phyloP scores from a whole-genome alignment of 2,329 filamentous ascomycete genomes.

The Sclerotiophoma versabilis region DNA sequence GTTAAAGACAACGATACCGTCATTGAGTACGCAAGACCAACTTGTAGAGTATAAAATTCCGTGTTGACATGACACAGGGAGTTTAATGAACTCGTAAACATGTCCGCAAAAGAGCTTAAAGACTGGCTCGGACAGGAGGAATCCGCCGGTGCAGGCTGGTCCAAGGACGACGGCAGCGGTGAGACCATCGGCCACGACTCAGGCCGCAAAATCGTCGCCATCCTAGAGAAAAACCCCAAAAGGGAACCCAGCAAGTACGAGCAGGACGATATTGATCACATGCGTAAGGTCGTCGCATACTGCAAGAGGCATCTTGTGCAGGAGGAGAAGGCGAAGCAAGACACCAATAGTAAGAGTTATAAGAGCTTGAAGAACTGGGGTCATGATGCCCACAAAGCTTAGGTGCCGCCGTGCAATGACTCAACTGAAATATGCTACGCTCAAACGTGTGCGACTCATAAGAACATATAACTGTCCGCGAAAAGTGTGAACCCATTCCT shows the following conservation, averaged over 20 bases:
- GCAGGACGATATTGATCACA: conserved; percentile 64
- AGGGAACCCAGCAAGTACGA: conserved; percentile 65
- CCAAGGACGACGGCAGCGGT: conserved; percentile 60
- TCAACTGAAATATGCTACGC: not conserved
- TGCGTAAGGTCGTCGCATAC: conserved; percentile 69
- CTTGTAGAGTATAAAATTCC: not conserved
- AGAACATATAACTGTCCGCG: too few species aligned
- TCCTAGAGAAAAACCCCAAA: conserved; percentile 67
- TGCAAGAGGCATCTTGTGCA: conserved; percentile 72
- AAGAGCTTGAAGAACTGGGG: conserved; percentile 51
- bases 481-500: too few species aligned
- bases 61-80: conserved; percentile 51
- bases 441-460: not conserved
- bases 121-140: conserved; percentile 67
- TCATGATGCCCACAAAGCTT: conserved; percentile 46
- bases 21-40: conserved; percentile 51
- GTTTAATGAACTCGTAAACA: conserved; percentile 72
- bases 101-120: conserved; percentile 67
- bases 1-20: conserved; percentile 61
- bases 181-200: conserved; percentile 70
- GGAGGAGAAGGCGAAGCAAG: conserved; percentile 63
- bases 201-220: conserved; percentile 69
- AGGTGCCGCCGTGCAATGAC: not conserved
- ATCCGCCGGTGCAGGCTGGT: conserved; percentile 66
- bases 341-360: conserved; percentile 64